A percentile compares a stretch with the other conserved stretches of the same genome.
phyloP scores from a whole-genome alignment of 2,329 filamentous ascomycete genomes.

The Diaporthe longicolla region DNA sequence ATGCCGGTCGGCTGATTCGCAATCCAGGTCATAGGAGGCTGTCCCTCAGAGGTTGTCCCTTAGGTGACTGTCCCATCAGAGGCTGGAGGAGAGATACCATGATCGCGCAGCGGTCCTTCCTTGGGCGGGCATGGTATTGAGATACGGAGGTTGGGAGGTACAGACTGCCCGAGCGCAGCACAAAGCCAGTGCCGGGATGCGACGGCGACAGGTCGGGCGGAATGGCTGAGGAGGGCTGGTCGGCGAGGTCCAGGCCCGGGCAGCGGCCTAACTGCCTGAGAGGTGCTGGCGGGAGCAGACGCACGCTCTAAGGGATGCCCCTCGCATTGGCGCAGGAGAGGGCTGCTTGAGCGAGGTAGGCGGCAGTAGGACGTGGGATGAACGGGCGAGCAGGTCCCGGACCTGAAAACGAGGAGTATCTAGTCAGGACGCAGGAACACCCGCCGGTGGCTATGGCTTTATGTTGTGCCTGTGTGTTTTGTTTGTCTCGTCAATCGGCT shows the following conservation, averaged over 20 bases:
- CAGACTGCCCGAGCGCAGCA: constrained; percentile 18
- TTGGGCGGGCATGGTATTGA: constrained; percentile 18
- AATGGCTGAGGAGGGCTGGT: constrained; percentile 25
- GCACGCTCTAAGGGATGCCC: constrained; percentile 27
- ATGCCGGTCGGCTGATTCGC: constrained; percentile 36
- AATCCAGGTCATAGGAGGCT: constrained; percentile 4
- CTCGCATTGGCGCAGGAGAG: constrained; percentile 36
- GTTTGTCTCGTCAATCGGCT: constrained; percentile 8
- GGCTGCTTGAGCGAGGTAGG: constrained; percentile 23
- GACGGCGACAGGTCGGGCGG: constrained; percentile 27
- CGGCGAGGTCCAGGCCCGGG: constrained; percentile 20
- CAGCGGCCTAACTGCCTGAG: background rate
- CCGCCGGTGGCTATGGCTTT: constrained; percentile 5
- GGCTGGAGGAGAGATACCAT: too few relatives aligned
- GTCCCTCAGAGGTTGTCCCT: too few relatives aligned
- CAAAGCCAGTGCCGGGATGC: constrained; percentile 35
- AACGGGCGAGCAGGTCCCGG: constrained; percentile 13
- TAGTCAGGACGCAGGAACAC: constrained; percentile 19
- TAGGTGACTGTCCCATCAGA: too few relatives aligned
- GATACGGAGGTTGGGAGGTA: constrained; percentile 31
- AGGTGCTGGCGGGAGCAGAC: constrained; percentile 22
- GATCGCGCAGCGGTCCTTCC: background rate
- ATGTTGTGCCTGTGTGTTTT: background rate
- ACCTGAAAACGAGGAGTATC: constrained; percentile 19
- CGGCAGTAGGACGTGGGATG: constrained; percentile 22